Base-by-base conservation (phyloP, 2,329 filamentous ascomycete genomes). In the Ceratocystis destructans region DNA sequence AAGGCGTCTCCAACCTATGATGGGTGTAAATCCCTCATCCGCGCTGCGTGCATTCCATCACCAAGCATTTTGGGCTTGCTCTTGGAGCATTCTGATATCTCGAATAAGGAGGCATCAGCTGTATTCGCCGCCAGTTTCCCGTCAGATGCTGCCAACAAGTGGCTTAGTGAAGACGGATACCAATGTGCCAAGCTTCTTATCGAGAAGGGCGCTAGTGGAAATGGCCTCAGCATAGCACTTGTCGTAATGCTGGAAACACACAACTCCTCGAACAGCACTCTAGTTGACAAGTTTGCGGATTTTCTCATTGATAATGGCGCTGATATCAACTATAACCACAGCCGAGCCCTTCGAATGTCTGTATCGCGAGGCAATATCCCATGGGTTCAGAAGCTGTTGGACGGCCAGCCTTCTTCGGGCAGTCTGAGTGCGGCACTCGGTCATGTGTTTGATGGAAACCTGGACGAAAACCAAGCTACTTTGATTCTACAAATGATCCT, bases 311-410 rank as follows among this genome's bases (percentile, higher is more conserved):
- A 75, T 22, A 69, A 76, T 62, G 75, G 76, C 1, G 78, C 76
- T n/a, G 75, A 79, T 66, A 76, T 82, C 67, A 79, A 82, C 70
- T 75, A 79, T 67, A 76, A 79, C 22, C 72, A 77, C 65, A 79
- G 79, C 22, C 67, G 46, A 62, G 64, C 64, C 7, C 57, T 66
- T 20, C 37, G 64, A 8, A 25, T 62, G 25, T 31, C 64, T 7
- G 64, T 55, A 15, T 66, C 64, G 28, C 44, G 37, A 12, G 64
- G 64, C 41, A 62, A 62, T n/a, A 62, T 53, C 20, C n/a, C 25
- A 5, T 62, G 31, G 57, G 22, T 55, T 8, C 17, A 61, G 17
- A 53, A 33, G 33, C 44, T 66, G 10, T 8, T 55, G 10, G 28
- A 57, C 5, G 55, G 28, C 12, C 61, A 37, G 45, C 64, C 64